phyloP scores from a whole-genome alignment of 208 protist genomes.

The Leishmania aethiopica region DNA sequence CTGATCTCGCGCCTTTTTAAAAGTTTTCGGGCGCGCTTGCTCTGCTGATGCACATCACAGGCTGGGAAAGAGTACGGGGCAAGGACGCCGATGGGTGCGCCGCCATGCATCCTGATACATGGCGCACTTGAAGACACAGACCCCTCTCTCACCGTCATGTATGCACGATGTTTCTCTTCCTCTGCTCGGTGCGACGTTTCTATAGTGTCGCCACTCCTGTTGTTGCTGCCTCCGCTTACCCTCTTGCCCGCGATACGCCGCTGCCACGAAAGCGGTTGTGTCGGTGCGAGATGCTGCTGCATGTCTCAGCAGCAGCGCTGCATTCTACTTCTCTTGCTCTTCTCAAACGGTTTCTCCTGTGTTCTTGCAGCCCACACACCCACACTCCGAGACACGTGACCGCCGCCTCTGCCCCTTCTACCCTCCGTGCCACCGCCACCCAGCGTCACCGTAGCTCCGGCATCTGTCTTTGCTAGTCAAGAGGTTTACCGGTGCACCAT shows the following conservation, averaged over 20 bases:
- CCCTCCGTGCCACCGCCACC: neutral
- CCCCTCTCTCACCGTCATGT: neutral
- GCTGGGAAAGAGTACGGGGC: neutral
- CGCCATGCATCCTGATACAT: neutral
- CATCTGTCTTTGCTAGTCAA: neutral
- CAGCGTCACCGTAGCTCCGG: neutral
- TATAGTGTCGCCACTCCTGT: neutral
- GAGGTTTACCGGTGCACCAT: neutral
- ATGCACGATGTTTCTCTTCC: neutral
- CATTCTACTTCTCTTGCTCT: neutral
- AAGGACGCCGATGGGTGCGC: neutral
- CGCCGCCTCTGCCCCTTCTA: neutral
- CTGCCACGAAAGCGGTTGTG: neutral
- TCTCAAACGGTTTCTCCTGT: neutral
- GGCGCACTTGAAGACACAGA: neutral
- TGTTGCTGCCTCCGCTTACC: neutral
- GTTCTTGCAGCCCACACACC: neutral
- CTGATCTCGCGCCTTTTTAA: neutral
- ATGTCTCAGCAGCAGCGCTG: neutral
- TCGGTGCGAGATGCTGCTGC: neutral
- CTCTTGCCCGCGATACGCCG: neutral
- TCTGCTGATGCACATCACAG: neutral
- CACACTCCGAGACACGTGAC: neutral
- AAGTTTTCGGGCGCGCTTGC: neutral
- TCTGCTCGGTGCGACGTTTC: neutral